These are phyloP conservation scores for Starmerella etchellsii DNA, from an alignment of 805 yeast genomes.

Conservation along the genomic window DNA sequence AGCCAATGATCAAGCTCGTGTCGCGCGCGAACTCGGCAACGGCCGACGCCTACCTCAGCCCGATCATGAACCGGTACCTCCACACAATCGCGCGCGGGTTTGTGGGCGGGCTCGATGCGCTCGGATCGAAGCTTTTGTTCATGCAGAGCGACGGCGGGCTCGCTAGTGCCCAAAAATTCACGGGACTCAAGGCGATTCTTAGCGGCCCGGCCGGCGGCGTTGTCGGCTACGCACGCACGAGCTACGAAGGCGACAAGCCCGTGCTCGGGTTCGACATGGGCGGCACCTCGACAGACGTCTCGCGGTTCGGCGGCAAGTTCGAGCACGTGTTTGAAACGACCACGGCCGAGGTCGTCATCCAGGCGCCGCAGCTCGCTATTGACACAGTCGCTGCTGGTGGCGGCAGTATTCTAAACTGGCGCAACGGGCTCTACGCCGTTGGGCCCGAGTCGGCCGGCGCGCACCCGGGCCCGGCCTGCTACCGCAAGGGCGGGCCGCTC, in stretches of 20 bases:
- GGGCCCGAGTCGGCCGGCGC: conserved; percentile 84
- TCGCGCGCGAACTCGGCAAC: conserved; percentile 65
- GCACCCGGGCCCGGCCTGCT: conserved; percentile 84
- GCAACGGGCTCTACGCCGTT: conserved; percentile 61
- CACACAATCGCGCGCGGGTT: conserved; percentile 51
- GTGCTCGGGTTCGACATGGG: conserved; percentile 83
- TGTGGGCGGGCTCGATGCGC: conserved; percentile 35
- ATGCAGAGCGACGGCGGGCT: conserved; percentile 98
- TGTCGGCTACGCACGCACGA: conserved; percentile 80
- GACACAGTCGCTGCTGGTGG: conserved; percentile 82
- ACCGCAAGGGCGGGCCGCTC: conserved; percentile 70
- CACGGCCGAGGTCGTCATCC: conserved; percentile 72
- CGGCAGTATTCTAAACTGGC: conserved; percentile 54
- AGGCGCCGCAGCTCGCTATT: conserved; percentile 72
- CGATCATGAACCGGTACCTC: conserved; percentile 57
- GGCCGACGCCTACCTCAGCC: conserved; percentile 75
- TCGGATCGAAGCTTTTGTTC: conserved; percentile 34
- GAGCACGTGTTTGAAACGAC: conserved; percentile 75
- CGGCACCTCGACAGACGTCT: conserved; percentile 79
- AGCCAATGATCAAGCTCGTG: conserved; percentile 69
- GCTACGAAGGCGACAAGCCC: conserved; percentile 40
- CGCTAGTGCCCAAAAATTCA: conserved; percentile 67
- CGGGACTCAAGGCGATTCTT: conserved; percentile 76
- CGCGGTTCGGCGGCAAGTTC: conserved; percentile 53
- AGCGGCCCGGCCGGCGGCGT: conserved; percentile 99